Percentiles rank a stretch among this genome's conserved stretches.
Evolutionary conservation across 495 filamentous ascomycete genomes (phyloP).

Genomic region (Talaromyces ruber): DNA sequence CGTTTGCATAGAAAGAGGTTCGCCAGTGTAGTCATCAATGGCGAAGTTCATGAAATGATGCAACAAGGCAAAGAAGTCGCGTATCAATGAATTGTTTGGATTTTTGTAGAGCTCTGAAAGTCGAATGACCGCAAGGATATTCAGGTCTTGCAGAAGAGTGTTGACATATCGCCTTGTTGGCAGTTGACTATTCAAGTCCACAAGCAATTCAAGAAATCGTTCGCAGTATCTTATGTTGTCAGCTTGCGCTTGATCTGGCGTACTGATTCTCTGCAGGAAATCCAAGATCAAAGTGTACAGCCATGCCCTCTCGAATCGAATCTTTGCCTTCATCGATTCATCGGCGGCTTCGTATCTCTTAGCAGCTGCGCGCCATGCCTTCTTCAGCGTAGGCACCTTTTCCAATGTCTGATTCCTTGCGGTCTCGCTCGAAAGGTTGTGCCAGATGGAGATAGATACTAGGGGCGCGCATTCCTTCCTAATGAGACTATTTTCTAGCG

Average conservation of each 20-base stretch:
- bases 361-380: conserved; percentile 80
- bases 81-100: conserved; percentile 66
- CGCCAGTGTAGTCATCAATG: conserved; percentile 84
- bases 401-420: conserved; percentile 61
- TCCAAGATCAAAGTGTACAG: conserved; percentile 79
- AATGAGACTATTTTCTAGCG: conserved; percentile 79
- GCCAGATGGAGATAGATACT: conserved; percentile 92
- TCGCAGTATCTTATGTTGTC: conserved; percentile 82
- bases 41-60: conserved; percentile 82
- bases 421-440: conserved; percentile 70
- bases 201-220: conserved; percentile 82
- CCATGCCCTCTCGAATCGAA: conserved; percentile 92
- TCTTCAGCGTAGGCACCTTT: conserved; percentile 61
- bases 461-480: conserved; percentile 93
- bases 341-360: conserved; percentile 88
- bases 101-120: conserved; percentile 71
- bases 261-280: conserved; percentile 69
- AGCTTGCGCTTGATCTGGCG: conserved; percentile 32
- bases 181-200: conserved; percentile 86
- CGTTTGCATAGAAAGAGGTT: conserved; percentile 60
- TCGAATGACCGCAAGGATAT: conserved; percentile 72
- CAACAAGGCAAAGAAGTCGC: conserved; percentile 72
- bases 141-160: conserved; percentile 80
- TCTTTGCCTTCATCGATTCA: conserved; percentile 63
- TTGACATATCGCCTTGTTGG: conserved; percentile 94